Percentiles rank a stretch among this genome's conserved stretches.
Evolutionary conservation across 2,329 filamentous ascomycete species (phyloP).

Genomic region (Exserohilum rostratum): DNA sequence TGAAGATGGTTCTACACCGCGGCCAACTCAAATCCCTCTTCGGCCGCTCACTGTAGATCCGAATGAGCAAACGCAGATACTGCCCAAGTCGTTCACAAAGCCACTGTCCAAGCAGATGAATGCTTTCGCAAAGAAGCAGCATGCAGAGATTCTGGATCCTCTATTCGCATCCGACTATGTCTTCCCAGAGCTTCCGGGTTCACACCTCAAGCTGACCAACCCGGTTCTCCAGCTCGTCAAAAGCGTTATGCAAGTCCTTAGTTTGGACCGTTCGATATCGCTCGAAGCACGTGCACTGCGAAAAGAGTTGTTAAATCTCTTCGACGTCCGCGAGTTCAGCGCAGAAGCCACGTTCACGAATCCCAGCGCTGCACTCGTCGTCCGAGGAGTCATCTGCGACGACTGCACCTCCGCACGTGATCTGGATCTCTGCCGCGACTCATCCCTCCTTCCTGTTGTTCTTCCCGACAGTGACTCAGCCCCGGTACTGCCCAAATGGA

Average conservation of each 20-base stretch:
- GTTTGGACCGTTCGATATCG: conserved; percentile 86
- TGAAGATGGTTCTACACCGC: conserved; percentile 56
- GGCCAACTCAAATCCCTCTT: conserved; percentile 66
- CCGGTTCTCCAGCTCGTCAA: conserved; percentile 92
- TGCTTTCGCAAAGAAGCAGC: conserved; percentile 80
- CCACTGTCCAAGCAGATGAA: conserved; percentile 88
- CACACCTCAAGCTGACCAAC: conserved; percentile 67
- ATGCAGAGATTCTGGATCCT: conserved; percentile 85
- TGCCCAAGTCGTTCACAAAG: conserved; percentile 84
- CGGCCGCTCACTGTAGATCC: conserved; percentile 60
- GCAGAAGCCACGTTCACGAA: conserved; percentile 87
- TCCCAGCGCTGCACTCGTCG: conserved; percentile 74
- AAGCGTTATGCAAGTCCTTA: conserved; percentile 87
- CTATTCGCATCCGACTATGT: conserved; percentile 85
- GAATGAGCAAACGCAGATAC: conserved; percentile 67
- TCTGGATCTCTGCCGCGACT: conserved; percentile 89
- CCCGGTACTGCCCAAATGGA: conserved; percentile 69
- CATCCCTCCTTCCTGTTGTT: conserved; percentile 71
- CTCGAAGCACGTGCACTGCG: conserved; percentile 86
- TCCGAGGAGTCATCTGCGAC: conserved; percentile 81
- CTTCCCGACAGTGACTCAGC: conserved; percentile 37
- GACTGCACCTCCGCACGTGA: conserved; percentile 89
- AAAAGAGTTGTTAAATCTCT: conserved; percentile 85
- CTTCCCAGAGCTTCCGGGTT: conserved; percentile 81
- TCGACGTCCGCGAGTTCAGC: conserved; percentile 94